Conservation (phyloP, 192 early-diverging fungal species). For the Radiomyces spectabilis region DNA sequence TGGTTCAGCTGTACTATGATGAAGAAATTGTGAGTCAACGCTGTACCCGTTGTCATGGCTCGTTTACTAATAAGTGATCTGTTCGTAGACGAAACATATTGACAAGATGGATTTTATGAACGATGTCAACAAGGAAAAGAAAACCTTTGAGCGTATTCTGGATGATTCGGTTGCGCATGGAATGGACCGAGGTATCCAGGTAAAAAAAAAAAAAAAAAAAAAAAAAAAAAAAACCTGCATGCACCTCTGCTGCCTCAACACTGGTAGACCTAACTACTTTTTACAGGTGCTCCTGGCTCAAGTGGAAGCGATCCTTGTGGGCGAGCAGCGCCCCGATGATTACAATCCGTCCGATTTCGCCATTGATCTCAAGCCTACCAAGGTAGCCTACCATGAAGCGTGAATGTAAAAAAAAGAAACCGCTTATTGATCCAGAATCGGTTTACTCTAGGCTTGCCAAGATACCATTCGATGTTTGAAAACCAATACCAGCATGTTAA, state of each 20-base stretch:
- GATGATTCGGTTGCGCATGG: slow-evolving; percentile 90
- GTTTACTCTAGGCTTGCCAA: slow-evolving; percentile 55
- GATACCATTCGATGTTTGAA: slow-evolving; percentile 72
- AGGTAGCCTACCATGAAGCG: too few relatives aligned
- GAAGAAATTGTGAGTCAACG: slow-evolving; percentile 66
- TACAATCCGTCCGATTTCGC: slow-evolving; percentile 64
- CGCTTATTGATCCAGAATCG: too few relatives aligned
- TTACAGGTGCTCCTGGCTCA: slow-evolving; percentile 74
- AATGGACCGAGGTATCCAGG: slow-evolving; percentile 86
- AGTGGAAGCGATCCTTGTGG: slow-evolving; percentile 74
- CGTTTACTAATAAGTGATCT: background rate
- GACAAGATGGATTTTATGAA: slow-evolving; percentile 90
- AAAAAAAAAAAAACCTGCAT: background rate
- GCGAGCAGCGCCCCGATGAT: slow-evolving; percentile 59
- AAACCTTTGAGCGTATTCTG: slow-evolving; percentile 72
- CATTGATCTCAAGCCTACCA: slow-evolving; percentile 66
- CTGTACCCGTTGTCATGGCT: background rate
- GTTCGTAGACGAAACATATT: slow-evolving; percentile 53
- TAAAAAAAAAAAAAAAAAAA: background rate
- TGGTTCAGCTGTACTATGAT: slow-evolving; percentile 90
- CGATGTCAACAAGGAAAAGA: slow-evolving; percentile 87
- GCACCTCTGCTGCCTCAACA: too few relatives aligned
- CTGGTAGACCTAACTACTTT: background rate
- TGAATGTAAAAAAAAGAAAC: too few relatives aligned
- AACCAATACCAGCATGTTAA: slow-evolving; percentile 65